phyloP scores from a whole-genome alignment of 306 rosid species.

The Cotoneaster glaucophyllus region DNA sequence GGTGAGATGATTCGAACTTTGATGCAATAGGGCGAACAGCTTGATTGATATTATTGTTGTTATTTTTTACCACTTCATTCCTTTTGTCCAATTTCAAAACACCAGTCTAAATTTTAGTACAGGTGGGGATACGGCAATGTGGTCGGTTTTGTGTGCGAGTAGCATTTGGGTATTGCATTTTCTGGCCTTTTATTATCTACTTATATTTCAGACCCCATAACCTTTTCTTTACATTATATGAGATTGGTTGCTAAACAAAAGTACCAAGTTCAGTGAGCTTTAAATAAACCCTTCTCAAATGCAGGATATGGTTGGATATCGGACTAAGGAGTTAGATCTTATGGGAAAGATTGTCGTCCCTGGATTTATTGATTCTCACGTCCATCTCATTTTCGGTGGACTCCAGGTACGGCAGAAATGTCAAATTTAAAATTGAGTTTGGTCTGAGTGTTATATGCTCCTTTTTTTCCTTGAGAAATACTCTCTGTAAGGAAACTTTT shows the following conservation, averaged over 20 bases:
- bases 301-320: slow-evolving; percentile 59
- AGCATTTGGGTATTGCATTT: not conserved
- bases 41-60: no score
- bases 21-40: no score
- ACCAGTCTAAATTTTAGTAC: no score
- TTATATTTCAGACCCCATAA: not conserved
- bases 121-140: no score
- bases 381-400: slow-evolving; percentile 67
- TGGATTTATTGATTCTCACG: slow-evolving; percentile 84
- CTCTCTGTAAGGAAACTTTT: not conserved
- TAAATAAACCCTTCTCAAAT: not conserved
- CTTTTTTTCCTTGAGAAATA: not conserved
- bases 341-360: slow-evolving; percentile 77
- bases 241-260: no score
- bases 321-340: slow-evolving; percentile 59
- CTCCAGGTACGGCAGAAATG: slow-evolving; percentile 45
- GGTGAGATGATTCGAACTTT: no score
- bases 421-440: not conserved
- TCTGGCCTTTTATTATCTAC: not conserved
- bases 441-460: not conserved
- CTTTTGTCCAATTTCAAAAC: no score
- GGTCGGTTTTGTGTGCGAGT: no score
- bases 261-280: no score
- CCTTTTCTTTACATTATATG: no score
- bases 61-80: no score